These are phyloP conservation scores for Lichtheimia ornata DNA, from an alignment of 371 early-diverging fungal species.

Conservation along the genomic window DNA sequence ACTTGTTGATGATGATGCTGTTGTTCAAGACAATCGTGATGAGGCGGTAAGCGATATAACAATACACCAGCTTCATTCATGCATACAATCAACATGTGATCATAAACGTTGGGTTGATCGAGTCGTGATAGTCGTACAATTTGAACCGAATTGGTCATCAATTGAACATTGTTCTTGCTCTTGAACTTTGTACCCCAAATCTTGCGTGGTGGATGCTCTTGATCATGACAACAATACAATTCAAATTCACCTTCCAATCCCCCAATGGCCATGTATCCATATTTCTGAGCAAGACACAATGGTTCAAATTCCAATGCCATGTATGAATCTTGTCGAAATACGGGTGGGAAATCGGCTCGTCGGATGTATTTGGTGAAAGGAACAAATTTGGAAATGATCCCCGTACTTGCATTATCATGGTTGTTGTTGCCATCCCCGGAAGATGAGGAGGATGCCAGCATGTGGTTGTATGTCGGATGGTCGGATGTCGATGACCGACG, in stretches of 20 bases:
- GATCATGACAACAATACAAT: slow-evolving; percentile 52
- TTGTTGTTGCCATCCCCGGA: not conserved
- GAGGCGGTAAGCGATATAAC: slow-evolving; percentile 44
- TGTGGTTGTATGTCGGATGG: slow-evolving; percentile 10
- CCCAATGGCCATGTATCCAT: slow-evolving; percentile 61
- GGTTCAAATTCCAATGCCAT: slow-evolving; percentile 39
- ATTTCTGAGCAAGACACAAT: slow-evolving; percentile 52
- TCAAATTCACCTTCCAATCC: slow-evolving; percentile 48
- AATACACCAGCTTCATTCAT: slow-evolving; percentile 55
- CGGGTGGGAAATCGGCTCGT: slow-evolving; percentile 34
- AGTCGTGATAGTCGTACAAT: slow-evolving; percentile 51
- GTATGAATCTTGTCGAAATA: slow-evolving; percentile 29
- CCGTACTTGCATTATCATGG: too few relatives aligned
- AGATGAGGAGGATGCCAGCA: slow-evolving; percentile 13
- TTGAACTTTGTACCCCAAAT: slow-evolving; percentile 43
- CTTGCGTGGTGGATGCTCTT: slow-evolving; percentile 27
- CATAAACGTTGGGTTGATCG: slow-evolving; percentile 15
- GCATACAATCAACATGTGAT: slow-evolving; percentile 34
- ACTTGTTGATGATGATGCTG: slow-evolving; percentile 3
- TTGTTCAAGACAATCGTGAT: slow-evolving; percentile 24
- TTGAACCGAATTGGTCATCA: slow-evolving; percentile 58
- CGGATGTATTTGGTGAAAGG: slow-evolving; percentile 51
- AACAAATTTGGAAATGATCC: slow-evolving; percentile 22
- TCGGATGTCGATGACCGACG: slow-evolving; percentile 3
- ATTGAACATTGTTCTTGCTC: slow-evolving; percentile 36